Evolutionary conservation across 2,329 filamentous ascomycete species (phyloP).

Genomic region (Sarocladiaceae sp.): DNA sequence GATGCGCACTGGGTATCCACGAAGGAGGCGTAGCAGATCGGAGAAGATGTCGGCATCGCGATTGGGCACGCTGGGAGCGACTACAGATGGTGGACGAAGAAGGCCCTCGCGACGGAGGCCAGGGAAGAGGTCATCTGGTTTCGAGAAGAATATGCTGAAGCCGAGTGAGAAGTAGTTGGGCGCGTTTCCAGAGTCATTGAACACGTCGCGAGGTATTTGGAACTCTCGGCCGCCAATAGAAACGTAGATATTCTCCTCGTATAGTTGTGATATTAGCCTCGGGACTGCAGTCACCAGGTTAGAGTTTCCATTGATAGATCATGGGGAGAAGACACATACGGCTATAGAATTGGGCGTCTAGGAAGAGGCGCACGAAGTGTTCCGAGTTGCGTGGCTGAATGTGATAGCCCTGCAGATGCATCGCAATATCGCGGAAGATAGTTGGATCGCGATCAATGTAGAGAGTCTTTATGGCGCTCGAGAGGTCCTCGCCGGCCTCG

Average conservation of each 20-base stretch:
- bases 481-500: conserved; percentile 50
- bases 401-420: conserved; percentile 91
- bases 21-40: conserved; percentile 75
- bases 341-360: conserved; percentile 92
- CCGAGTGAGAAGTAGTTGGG: conserved; percentile 95
- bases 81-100: conserved; percentile 80
- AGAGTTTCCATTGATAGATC: neutral
- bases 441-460: conserved; percentile 92
- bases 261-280: conserved; percentile 83
- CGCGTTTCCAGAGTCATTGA: conserved; percentile 80
- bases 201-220: conserved; percentile 83
- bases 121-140: conserved; percentile 76
- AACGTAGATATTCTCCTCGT: conserved; percentile 88
- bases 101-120: conserved; percentile 75
- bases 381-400: conserved; percentile 74
- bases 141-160: conserved; percentile 82
- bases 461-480: conserved; percentile 63
- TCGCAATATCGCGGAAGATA: conserved; percentile 84
- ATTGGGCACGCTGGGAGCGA: conserved; percentile 75
- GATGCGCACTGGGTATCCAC: conserved; percentile 79
- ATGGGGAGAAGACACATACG: conserved; percentile 46
- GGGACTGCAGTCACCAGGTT: conserved; percentile 56
- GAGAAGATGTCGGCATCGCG: conserved; percentile 80
- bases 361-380: conserved; percentile 89
- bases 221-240: conserved; percentile 85